Base-by-base conservation (phyloP, 75 land plant species). In the Pinus taeda region DNA sequence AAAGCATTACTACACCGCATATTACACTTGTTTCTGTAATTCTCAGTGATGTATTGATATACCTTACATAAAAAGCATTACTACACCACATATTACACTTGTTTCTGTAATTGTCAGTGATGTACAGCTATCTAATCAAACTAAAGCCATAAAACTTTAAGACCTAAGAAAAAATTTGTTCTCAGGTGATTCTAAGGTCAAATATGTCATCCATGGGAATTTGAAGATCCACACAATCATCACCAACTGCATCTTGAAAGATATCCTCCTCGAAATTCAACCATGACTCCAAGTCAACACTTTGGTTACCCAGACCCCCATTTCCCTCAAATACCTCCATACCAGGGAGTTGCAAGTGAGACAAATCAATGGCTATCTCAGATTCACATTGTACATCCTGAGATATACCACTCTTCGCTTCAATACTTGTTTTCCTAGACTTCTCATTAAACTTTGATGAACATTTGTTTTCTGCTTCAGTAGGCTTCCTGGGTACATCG, bases 201-300 rank as follows among this genome's bases (percentile, higher is more conserved):
- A 92, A 79, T 15, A 92, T 81, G 61, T 92, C 94, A 79, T 94
- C 97, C 92, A 85, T 86, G 36, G 97, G 94, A 57, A 88, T 85
- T 53, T 85, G 83, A 69, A 94, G 89, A 24, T 92, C 94, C 88
- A 83, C 78, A 55, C 66, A 1, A 45, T 45, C 82, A 76, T 88
- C 90, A n/a, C 42, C 77, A 55, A 83, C 89, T 59, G 81, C 67
- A 69, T 92, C 90, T 78, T 74, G 86, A 39, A 89, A 77, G 30
- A 73, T 83, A 65, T 87, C 87, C 33, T 92, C 86, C 26, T 26
- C 26, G 3, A 45, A 45, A 45, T 86, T 90, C 69, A 92, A 81
- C 91, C 90, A 93, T 71, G 88, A 81, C 56, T 76, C 82, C 20
- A 89, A 22, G 75, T 88, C 92, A 66, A 83, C 87, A 5, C 66